A percentile compares a stretch with the other conserved stretches of the same genome.
phyloP scores from a whole-genome alignment of 768 basidiomycete species.

The Mrakia blollopis region DNA sequence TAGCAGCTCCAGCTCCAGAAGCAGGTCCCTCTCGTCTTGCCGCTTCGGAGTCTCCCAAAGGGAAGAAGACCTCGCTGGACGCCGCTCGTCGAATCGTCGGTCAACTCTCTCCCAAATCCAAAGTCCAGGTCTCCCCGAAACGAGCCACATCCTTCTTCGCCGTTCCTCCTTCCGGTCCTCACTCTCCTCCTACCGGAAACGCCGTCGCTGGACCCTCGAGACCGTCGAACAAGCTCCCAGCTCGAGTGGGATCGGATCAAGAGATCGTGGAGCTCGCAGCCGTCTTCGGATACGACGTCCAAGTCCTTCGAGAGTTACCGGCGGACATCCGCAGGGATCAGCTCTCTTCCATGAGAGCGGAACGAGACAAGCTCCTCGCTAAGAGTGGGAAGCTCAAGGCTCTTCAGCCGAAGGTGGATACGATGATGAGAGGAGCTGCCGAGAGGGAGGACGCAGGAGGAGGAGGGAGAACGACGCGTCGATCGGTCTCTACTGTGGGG shows the following conservation, averaged over 20 bases:
- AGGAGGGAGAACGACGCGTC: neutral
- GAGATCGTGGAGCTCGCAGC: constrained; percentile 19
- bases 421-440: neutral
- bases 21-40: neutral
- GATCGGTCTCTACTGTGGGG: neutral
- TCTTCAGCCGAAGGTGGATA: constrained; percentile 8
- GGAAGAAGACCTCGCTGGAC: neutral
- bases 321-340: neutral
- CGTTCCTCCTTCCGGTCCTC: neutral
- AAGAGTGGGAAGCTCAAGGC: neutral
- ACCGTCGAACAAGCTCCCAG: neutral
- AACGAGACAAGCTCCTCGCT: neutral
- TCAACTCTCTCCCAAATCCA: constrained; percentile 9
- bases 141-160: neutral
- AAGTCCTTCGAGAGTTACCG: neutral
- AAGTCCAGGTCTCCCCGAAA: constrained; percentile 14
- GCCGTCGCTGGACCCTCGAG: constrained; percentile 10
- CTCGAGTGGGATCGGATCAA: neutral
- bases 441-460: neutral
- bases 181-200: neutral
- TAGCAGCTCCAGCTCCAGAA: neutral
- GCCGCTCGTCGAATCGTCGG: constrained; percentile 13
- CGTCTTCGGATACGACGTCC: constrained; percentile 10
- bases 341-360: neutral
- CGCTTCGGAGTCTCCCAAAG: neutral